Conservation (phyloP, 2,329 filamentous ascomycete genomes). For the Pseudogymnoascus sp. region DNA sequence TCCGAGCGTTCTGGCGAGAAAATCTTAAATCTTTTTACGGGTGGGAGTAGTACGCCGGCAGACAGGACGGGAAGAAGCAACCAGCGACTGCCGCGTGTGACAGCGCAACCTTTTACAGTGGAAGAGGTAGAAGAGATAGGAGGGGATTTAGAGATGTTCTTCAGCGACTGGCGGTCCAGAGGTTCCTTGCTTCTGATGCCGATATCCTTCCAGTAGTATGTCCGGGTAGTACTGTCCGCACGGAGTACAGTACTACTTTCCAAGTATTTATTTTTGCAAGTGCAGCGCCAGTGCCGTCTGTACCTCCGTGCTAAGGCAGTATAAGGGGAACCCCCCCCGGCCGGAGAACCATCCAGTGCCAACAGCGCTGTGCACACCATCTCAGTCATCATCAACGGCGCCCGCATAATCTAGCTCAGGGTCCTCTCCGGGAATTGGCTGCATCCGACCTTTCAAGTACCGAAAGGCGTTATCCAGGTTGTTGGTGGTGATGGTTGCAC, state of each 20-base stretch:
- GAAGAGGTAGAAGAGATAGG: not conserved
- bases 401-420: constrained; percentile 3
- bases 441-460: constrained; percentile 3
- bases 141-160: not conserved
- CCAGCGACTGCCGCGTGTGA: not conserved
- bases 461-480: not conserved
- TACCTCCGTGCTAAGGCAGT: not conserved
- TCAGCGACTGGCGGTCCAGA: not conserved
- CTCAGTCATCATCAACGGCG: constrained; percentile 6
- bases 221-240: not conserved
- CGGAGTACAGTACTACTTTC: not conserved
- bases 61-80: constrained; percentile 2
- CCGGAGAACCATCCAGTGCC: not conserved
- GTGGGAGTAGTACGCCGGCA: not conserved
- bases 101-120: not conserved
- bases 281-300: not conserved
- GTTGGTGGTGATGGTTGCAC: not conserved
- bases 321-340: not conserved
- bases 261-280: not conserved
- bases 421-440: constrained; percentile 3
- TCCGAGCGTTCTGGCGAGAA: constrained; percentile 4
- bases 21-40: constrained; percentile 4
- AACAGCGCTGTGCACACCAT: not conserved
- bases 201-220: not conserved
- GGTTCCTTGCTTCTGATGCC: not conserved